Conservation (phyloP, 176 grass and related monocot genomes). For the Luzula sylvatica region DNA sequence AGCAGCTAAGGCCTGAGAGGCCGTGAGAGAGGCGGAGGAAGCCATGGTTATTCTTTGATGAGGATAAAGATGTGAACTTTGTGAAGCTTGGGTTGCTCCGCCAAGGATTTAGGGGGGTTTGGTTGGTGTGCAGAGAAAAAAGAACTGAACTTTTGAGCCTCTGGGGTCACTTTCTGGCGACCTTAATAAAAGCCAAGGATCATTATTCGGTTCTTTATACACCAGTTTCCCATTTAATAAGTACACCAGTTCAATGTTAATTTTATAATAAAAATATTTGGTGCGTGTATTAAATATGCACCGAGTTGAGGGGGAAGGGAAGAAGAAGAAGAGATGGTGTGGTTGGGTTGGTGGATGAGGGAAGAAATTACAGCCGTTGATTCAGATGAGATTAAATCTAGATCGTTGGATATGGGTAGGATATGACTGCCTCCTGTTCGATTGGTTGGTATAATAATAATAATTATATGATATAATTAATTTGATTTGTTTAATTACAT, state of each 20-base stretch:
- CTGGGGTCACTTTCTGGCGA: slow-evolving; percentile 21
- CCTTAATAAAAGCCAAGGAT: slow-evolving; percentile 2
- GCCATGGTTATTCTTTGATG: not conserved
- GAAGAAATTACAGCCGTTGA: slow-evolving; percentile 22
- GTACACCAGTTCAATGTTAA: too few relatives aligned
- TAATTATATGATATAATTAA: too few relatives aligned
- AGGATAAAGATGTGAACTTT: not conserved
- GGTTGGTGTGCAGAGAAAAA: not conserved
- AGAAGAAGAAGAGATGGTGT: not conserved
- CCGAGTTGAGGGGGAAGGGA: not conserved
- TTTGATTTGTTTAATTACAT: too few relatives aligned
- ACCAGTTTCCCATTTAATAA: not conserved
- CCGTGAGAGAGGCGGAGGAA: slow-evolving; percentile 1
- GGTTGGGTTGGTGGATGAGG: slow-evolving; percentile 28
- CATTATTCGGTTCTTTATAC: not conserved
- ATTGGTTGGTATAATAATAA: too few relatives aligned
- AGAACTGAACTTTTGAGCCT: slow-evolving; percentile 3
- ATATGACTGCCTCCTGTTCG: slow-evolving; percentile 34
- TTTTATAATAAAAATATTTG: too few relatives aligned
- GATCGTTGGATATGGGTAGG: slow-evolving; percentile 47
- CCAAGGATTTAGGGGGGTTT: slow-evolving; percentile 10
- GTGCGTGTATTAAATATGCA: not conserved
- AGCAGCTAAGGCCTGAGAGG: not conserved
- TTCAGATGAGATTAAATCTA: slow-evolving; percentile 8
- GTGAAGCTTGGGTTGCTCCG: slow-evolving; percentile 13